Conservation (phyloP, 768 basidiomycete genomes). For the Exsudoporus frostii region DNA sequence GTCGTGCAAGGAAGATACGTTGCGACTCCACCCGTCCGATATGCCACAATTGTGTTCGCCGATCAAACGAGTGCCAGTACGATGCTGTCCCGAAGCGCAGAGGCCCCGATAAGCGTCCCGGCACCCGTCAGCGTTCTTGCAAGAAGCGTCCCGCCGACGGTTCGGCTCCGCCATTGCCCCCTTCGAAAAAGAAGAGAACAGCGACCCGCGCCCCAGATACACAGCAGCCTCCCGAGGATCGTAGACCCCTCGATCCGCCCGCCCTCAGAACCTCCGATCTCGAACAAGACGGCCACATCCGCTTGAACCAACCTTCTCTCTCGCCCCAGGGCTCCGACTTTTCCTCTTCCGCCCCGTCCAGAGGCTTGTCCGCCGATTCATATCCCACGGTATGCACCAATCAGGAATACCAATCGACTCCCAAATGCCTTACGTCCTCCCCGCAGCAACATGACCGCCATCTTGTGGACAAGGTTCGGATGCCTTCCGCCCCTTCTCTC, state of each 20-base stretch:
- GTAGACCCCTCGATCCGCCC: constrained; percentile 27
- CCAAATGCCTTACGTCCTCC: constrained; percentile 1
- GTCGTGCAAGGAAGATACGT: constrained; percentile 80
- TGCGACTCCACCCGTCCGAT: constrained; percentile 81
- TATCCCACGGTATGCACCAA: constrained; percentile 25
- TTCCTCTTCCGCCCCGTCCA: constrained; percentile 28
- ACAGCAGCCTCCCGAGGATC: constrained; percentile 30
- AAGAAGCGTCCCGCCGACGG: constrained; percentile 69
- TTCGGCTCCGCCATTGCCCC: constrained; percentile 48
- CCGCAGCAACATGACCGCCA: constrained; percentile 29
- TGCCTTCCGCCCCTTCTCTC: constrained; percentile 26
- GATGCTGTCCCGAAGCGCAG: constrained; percentile 78
- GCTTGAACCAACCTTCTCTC: constrained; percentile 31
- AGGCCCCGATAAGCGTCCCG: constrained; percentile 84
- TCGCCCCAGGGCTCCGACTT: constrained; percentile 31
- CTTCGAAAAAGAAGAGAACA: constrained; percentile 53
- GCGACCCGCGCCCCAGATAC: constrained; percentile 30
- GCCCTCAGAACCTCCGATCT: constrained; percentile 25
- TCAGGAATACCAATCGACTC: not conserved
- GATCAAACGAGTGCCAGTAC: constrained; percentile 76
- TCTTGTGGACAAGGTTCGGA: constrained; percentile 26
- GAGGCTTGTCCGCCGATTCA: constrained; percentile 25
- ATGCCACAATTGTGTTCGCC: constrained; percentile 79
- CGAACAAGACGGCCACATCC: constrained; percentile 22
- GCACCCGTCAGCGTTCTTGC: constrained; percentile 78